phyloP scores from a whole-genome alignment of 371 early-diverging fungal species.

The Mucor ambiguus region DNA sequence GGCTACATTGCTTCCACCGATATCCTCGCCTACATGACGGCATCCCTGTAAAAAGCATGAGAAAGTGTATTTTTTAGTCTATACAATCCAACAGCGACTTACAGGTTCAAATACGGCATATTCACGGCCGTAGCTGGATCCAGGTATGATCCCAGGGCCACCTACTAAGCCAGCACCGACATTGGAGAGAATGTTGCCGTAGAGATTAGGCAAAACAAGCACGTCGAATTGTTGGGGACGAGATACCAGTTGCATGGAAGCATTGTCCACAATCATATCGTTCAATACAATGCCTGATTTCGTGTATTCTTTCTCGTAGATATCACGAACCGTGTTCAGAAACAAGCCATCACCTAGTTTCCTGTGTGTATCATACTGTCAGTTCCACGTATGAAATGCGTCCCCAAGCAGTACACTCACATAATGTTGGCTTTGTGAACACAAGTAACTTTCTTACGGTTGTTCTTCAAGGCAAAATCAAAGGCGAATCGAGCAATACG shows the following conservation, averaged over 20 bases:
- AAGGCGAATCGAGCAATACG: conserved; percentile 98
- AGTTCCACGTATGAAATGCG: neutral
- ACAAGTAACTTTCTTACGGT: conserved; percentile 95
- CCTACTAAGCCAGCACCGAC: conserved; percentile 70
- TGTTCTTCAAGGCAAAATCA: conserved; percentile 95
- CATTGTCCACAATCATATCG: conserved; percentile 99
- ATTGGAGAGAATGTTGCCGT: conserved; percentile 97
- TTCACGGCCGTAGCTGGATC: conserved; percentile 93
- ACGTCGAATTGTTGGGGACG: conserved; percentile 97
- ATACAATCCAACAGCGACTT: conserved; percentile 5
- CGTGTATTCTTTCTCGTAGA: conserved; percentile 88
- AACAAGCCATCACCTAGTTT: conserved; percentile 98
- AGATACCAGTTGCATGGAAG: conserved; percentile 97
- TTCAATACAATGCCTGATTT: conserved; percentile 85
- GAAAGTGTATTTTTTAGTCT: too few relatives aligned
- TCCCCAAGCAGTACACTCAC: conserved; percentile 37
- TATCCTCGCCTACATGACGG: conserved; percentile 94
- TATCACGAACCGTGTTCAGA: conserved; percentile 90
- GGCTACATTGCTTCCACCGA: conserved; percentile 87
- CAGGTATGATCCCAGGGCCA: conserved; percentile 93
- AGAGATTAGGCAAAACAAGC: conserved; percentile 97
- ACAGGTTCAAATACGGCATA: conserved; percentile 94
- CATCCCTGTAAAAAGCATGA: conserved; percentile 62
- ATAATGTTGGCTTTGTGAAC: conserved; percentile 99
- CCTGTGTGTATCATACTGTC: conserved; percentile 38